Percentiles rank a stretch among this genome's conserved stretches.
Evolutionary conservation across 2,329 filamentous ascomycete genomes (phyloP).

Genomic region (Coniella vitis): DNA sequence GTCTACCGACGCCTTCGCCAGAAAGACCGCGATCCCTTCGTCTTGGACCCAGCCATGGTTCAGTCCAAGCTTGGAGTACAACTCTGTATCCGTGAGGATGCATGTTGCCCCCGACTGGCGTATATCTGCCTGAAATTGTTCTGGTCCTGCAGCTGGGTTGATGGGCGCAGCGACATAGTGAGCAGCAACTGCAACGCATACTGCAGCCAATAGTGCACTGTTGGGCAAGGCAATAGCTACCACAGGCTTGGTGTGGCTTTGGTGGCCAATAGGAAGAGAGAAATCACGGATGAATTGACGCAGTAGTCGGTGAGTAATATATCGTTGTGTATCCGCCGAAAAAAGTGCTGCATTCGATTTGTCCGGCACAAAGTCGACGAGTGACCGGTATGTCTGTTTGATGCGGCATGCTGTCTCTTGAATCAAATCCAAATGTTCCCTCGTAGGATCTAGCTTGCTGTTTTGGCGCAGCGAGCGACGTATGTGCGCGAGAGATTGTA

Average conservation of each 20-base stretch:
- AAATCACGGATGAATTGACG: conserved; percentile 6
- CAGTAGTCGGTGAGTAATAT: conserved; percentile 9
- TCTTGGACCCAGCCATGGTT: neutral
- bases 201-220: conserved; percentile 17
- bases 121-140: conserved; percentile 18
- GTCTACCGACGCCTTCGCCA: conserved; percentile 5
- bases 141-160: conserved; percentile 12
- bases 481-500: conserved; percentile 9
- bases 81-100: conserved; percentile 12
- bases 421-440: neutral
- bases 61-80: conserved; percentile 5
- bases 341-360: conserved; percentile 6
- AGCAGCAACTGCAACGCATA: conserved; percentile 17
- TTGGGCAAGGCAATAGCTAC: conserved; percentile 17
- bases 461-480: neutral
- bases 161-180: conserved; percentile 18
- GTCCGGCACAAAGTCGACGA: conserved; percentile 11
- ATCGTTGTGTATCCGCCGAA: conserved; percentile 1
- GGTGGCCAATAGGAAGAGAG: neutral
- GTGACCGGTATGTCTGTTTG: conserved; percentile 10
- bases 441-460: neutral
- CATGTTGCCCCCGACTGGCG: conserved; percentile 10
- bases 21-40: conserved; percentile 6
- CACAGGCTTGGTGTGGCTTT: conserved; percentile 8
- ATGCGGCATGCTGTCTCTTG: conserved; percentile 7